phyloP scores from a whole-genome alignment of 345 rosid genomes.

The Eucalyptus cloeziana region DNA sequence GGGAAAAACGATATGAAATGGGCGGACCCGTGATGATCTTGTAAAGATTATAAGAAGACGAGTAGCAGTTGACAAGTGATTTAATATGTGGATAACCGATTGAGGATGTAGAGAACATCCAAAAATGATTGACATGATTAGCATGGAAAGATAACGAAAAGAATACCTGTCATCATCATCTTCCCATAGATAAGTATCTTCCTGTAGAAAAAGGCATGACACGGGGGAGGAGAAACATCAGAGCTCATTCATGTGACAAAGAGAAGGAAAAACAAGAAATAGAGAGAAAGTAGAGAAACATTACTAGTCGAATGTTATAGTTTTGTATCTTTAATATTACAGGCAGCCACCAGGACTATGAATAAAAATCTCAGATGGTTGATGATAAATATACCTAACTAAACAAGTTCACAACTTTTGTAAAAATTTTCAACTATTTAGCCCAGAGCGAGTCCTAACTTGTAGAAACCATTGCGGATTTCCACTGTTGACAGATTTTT shows the following conservation, averaged over 20 bases:
- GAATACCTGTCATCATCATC: constrained; percentile 79
- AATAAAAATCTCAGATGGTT: not conserved
- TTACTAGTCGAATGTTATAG: not conserved
- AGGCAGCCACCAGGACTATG: not conserved
- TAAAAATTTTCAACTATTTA: not conserved
- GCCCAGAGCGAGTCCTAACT: not conserved
- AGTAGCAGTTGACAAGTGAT: not conserved
- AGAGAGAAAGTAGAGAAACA: not conserved
- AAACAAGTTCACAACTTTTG: not conserved
- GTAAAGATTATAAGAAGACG: not conserved
- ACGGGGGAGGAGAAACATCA: not conserved
- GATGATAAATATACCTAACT: not conserved
- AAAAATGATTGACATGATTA: not conserved
- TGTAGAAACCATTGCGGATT: not conserved
- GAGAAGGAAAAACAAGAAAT: not conserved
- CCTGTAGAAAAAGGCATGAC: constrained; percentile 23
- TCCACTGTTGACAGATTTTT: not conserved
- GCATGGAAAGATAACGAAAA: not conserved
- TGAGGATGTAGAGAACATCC: not conserved
- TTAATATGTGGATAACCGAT: not conserved
- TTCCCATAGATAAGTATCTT: constrained; percentile 95
- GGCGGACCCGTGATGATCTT: not conserved
- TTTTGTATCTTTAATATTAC: not conserved
- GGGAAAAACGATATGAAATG: not conserved
- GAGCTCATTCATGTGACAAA: not conserved